Evolutionary conservation across 1,139 yeast genomes (phyloP), one percentile per base, ranked within the genome.

Genomic region (Saccharomyces hybrid): DNA sequence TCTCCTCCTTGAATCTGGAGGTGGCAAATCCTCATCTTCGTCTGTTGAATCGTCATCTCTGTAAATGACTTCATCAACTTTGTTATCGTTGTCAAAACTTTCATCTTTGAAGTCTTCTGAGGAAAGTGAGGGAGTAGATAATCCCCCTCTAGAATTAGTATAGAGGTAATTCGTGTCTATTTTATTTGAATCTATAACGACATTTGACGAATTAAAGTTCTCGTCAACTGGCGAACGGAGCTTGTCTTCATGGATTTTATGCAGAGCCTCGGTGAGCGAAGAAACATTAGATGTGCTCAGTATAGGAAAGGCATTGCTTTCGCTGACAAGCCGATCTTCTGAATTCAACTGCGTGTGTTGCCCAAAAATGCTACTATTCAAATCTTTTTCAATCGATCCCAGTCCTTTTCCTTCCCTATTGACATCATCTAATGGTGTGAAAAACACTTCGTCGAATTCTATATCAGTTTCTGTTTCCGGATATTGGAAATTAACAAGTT

Each of bases 21-120:
- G 83, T 2, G 95, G 95, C 48, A 91, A 72, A 16, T 83, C 76
- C 32, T 81, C 78, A 66, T 93, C 98, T 57, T 88, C 96, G 70
- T 93, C 99, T 0, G 98, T 93, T 9, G 96, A 88, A 62, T 91
- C 96, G 47, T 95, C 95, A 59, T 74, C 76, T 41, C 68, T 65
- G 52, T 64, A 70, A 5, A 58, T 57, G 5, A 61, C 61, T 32
- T 64, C 59, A 23, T 66, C 69, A 29, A 58, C 60, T 25, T 64
- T 66, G 32, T 62, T 63, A 32, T 60, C 60, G 46, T 56, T 50
- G n/a, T 59, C 58, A 13, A 57, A 54, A 6, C 50, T 48, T 8
- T 50, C 49, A n/a, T 51, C 51, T 20, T 3, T 5, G 2, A 5
- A 11, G 44, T 20, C 44, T 20, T 38, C 8, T 16, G 44, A 20